Evolutionary conservation across 306 rosid species (phyloP).

Genomic region (Casuarina glauca): DNA sequence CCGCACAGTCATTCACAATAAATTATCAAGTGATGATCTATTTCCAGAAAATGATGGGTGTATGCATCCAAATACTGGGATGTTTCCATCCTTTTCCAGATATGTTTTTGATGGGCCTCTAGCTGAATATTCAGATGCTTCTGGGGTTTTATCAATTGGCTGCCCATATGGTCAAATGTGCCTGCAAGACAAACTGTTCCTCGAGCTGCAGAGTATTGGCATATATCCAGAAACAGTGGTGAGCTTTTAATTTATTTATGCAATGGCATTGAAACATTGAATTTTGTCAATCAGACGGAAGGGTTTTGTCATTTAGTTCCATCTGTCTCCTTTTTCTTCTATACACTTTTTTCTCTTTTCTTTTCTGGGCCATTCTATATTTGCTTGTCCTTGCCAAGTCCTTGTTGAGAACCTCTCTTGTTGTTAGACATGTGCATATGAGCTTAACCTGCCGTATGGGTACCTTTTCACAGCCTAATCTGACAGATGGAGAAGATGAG

Average conservation of each 20-base stretch:
- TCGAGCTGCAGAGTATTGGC: conserved; percentile 81
- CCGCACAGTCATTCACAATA: conserved; percentile 35
- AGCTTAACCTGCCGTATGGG: conserved; percentile 13
- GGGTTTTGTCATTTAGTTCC: conserved; percentile 2
- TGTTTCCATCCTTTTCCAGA: conserved; percentile 39
- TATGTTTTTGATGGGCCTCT: conserved; percentile 44
- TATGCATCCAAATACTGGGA: conserved; percentile 33
- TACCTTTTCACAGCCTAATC: conserved; percentile 71
- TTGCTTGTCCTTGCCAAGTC: background rate
- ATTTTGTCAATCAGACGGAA: conserved; percentile 4
- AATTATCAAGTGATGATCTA: conserved; percentile 27
- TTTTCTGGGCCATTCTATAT: background rate
- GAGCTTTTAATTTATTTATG: conserved; percentile 31
- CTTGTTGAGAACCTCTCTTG: background rate
- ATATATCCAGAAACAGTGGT: conserved; percentile 78
- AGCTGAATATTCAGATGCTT: conserved; percentile 31
- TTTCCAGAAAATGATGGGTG: conserved; percentile 37
- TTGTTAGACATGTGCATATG: background rate
- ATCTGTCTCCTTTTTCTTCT: background rate
- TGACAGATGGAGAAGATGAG: conserved; percentile 72
- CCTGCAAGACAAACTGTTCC: conserved; percentile 62
- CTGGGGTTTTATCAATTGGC: conserved; percentile 38
- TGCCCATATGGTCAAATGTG: conserved; percentile 49
- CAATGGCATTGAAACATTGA: background rate
- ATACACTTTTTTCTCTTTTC: background rate